Percentiles rank a stretch among this genome's conserved stretches.
These are phyloP conservation scores for Phialocephala sp. DNA, from an alignment of 2,329 filamentous ascomycete species.

Conservation along the genomic window DNA sequence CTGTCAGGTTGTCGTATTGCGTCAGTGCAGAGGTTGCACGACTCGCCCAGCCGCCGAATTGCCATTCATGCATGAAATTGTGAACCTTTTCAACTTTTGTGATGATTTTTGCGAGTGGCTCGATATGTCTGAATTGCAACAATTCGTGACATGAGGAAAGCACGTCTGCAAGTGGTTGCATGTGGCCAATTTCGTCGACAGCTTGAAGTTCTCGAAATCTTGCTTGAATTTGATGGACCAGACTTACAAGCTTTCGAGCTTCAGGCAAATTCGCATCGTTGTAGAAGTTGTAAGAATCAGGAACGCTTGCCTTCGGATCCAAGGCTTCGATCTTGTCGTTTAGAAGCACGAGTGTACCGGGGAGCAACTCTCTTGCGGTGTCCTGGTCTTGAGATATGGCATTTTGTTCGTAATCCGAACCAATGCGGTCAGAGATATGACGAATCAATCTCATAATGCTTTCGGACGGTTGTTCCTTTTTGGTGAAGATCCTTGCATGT, in stretches of 20 bases:
- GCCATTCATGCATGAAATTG: constrained; percentile 88
- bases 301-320: constrained; percentile 44
- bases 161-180: constrained; percentile 80
- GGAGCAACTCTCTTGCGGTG: constrained; percentile 62
- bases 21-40: constrained; percentile 72
- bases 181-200: constrained; percentile 71
- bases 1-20: constrained; percentile 79
- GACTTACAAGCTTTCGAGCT: constrained; percentile 71
- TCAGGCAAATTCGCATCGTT: constrained; percentile 78
- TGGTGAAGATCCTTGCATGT: constrained; percentile 54
- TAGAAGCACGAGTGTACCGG: constrained; percentile 69
- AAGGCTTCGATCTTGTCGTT: constrained; percentile 63
- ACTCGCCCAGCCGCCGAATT: constrained; percentile 83
- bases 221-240: constrained; percentile 71
- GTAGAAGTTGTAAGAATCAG: constrained; percentile 83
- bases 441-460: constrained; percentile 40
- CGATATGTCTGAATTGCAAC: constrained; percentile 75
- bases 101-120: constrained; percentile 86
- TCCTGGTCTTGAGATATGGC: constrained; percentile 37
- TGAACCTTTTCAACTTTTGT: constrained; percentile 89
- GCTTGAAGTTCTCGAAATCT: constrained; percentile 75
- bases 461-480: constrained; percentile 27
- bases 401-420: constrained; percentile 29
- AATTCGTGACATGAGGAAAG: constrained; percentile 75
- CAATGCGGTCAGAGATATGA: constrained; percentile 37